Base-by-base conservation (phyloP, 345 rosid genomes). In the Sapria himalayana region DNA sequence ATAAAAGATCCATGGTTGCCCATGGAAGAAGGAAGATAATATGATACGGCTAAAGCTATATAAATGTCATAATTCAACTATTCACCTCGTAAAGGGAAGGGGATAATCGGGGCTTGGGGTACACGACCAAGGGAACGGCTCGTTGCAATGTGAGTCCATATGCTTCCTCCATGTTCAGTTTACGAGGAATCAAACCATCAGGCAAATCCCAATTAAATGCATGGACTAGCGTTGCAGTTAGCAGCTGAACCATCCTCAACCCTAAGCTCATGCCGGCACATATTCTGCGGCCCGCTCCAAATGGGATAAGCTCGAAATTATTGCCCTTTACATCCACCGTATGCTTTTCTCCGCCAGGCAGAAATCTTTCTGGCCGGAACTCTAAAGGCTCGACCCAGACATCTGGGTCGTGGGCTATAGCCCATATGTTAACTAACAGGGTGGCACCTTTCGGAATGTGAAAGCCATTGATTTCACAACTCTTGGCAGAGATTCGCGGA, bases 281-380 rank as follows among this genome's bases (percentile, higher is more conserved):
- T 2, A 81, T 74, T 56, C 94, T 78, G 12, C 85, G 70, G 5
- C 94, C 94, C 0, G 94, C 81, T 7, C 94, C 85, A 22, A 81
- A 81, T 1, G 94, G 94, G 46, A 78, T 81, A 0, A 81, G 62
- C 67, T 78, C 81, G 17, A 62, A 81, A 13, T 81, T 79, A 20
- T 42, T 72, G 22, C 94, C 94, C 44, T 50, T 70, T 2, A 81
- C 75, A 32, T 81, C 94, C 0, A 63, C 76, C 2, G 58, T 41
- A 10, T 47, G 29, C 61, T 67, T 74, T 18, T 78, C 85, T 1
- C 85, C 89, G 0, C 81, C 85, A 0, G 85, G 71, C 14, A 74
- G 49, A 29, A 74, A 81, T 61, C 94, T 78, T 31, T 78, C 82
- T 1, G 94, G 92, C 12, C 46, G 40, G 41, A 81, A 81, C 32